A percentile compares a stretch with the other conserved stretches of the same genome.
phyloP scores from a whole-genome alignment of 2,329 filamentous ascomycete genomes.

The Cyphellophora europaea region DNA sequence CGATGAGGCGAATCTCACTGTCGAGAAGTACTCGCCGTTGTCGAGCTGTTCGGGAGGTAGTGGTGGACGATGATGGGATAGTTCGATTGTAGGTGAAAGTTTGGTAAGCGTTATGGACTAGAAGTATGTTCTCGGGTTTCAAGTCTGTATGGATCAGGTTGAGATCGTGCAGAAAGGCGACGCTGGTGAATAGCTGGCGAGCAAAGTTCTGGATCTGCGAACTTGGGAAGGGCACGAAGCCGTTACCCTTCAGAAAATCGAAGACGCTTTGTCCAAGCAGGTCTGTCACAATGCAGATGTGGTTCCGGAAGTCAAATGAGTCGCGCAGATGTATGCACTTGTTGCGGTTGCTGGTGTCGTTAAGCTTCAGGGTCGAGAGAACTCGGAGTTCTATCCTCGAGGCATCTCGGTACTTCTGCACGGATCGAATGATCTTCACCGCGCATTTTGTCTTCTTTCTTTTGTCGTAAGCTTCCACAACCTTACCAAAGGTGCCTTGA shows the following conservation, averaged over 20 bases:
- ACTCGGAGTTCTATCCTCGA: constrained; percentile 91
- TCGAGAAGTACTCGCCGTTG: constrained; percentile 55
- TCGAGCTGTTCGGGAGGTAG: constrained; percentile 47
- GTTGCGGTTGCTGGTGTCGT: constrained; percentile 86
- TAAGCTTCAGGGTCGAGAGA: constrained; percentile 80
- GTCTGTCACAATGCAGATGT: constrained; percentile 80
- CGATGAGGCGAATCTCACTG: constrained; percentile 58
- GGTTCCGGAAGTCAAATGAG: constrained; percentile 93
- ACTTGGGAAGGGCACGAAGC: constrained; percentile 94
- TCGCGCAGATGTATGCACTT: constrained; percentile 94
- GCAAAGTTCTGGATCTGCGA: constrained; percentile 98
- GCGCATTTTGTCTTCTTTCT: constrained; percentile 72
- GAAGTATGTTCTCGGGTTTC: constrained; percentile 57
- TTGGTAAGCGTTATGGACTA: constrained; percentile 56
- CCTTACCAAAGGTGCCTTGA: constrained; percentile 96
- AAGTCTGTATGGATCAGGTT: constrained; percentile 81
- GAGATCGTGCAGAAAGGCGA: constrained; percentile 76
- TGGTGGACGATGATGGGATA: constrained; percentile 55
- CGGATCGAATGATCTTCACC: constrained; percentile 95
- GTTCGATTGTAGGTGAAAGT: constrained; percentile 61
- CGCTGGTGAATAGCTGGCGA: constrained; percentile 91
- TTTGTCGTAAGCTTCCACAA: constrained; percentile 82
- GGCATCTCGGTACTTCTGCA: constrained; percentile 96
- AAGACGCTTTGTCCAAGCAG: constrained; percentile 91
- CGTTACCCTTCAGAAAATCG: constrained; percentile 92